These are phyloP conservation scores for Microsporum ferrugineum DNA, from an alignment of 2,329 filamentous ascomycete species.

Conservation along the genomic window DNA sequence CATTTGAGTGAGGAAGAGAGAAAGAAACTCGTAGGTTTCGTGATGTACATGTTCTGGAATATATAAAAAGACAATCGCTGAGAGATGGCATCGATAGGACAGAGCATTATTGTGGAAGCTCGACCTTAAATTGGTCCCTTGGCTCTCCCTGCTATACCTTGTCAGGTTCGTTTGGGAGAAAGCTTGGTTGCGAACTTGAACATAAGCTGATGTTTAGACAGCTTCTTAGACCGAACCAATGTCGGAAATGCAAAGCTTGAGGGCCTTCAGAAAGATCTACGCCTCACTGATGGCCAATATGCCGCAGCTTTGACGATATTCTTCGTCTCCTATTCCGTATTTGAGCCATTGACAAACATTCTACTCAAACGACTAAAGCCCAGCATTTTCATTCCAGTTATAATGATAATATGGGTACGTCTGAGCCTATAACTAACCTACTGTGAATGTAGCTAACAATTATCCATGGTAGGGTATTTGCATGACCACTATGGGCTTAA, in stretches of 20 bases:
- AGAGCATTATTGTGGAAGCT: constrained; percentile 35
- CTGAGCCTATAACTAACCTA: background rate
- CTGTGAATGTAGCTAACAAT: background rate
- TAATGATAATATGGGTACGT: constrained; percentile 32
- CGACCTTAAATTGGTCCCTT: constrained; percentile 36
- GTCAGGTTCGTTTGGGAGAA: constrained; percentile 15
- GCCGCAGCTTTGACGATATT: constrained; percentile 31
- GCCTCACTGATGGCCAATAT: constrained; percentile 23
- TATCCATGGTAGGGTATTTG: constrained; percentile 28
- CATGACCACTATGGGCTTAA: constrained; percentile 37
- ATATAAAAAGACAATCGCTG: background rate
- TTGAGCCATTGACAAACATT: constrained; percentile 35
- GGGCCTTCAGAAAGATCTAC: constrained; percentile 19
- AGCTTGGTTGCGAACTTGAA: background rate
- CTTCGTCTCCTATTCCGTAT: constrained; percentile 31
- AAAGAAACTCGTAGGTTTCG: constrained; percentile 42
- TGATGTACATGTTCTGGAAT: background rate
- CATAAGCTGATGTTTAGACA: background rate
- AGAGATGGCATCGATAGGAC: constrained; percentile 24
- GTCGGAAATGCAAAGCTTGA: constrained; percentile 31
- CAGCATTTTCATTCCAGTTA: constrained; percentile 41
- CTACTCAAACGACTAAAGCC: constrained; percentile 39
- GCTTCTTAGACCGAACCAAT: constrained; percentile 22
- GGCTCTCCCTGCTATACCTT: constrained; percentile 38
- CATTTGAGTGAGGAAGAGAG: constrained; percentile 43